Conservation (phyloP, 306 rosid species). For the Lotus japonicus region DNA sequence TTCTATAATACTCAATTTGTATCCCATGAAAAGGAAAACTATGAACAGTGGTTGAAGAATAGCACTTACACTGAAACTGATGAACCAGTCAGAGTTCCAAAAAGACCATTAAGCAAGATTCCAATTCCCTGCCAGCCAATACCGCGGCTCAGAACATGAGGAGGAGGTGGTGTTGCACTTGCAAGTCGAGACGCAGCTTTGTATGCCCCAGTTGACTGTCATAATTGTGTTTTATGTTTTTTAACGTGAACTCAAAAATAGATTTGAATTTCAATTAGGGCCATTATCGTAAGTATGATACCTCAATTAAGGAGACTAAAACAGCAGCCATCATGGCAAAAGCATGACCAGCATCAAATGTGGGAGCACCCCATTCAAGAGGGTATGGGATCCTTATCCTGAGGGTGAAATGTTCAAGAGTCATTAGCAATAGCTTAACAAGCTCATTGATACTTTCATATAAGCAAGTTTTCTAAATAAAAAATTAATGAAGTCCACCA, state of each 20-base stretch:
- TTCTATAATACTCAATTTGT: conserved; percentile 1
- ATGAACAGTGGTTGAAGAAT: neutral
- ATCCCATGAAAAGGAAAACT: neutral
- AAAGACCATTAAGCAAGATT: conserved; percentile 80
- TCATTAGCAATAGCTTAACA: conserved; percentile 6
- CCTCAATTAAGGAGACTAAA: conserved; percentile 95
- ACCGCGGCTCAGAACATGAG: conserved; percentile 98
- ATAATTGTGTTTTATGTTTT: neutral
- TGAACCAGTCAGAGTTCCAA: conserved; percentile 86
- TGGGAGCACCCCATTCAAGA: conserved; percentile 98
- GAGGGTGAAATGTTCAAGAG: conserved; percentile 23
- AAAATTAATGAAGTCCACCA: neutral
- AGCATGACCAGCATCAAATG: conserved; percentile 87
- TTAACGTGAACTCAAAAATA: neutral
- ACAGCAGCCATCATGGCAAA: conserved; percentile 98
- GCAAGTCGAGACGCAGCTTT: conserved; percentile 96
- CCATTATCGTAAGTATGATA: conserved; percentile 17
- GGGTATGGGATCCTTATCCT: conserved; percentile 98
- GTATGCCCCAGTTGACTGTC: conserved; percentile 94
- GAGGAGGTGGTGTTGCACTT: conserved; percentile 97
- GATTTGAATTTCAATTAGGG: neutral
- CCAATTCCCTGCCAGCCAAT: conserved; percentile 99
- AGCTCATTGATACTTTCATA: neutral
- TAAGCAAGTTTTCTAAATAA: neutral
- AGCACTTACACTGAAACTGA: conserved; percentile 79